Evolutionary conservation across 2,329 filamentous ascomycete species (phyloP).

Genomic region (Coleophoma eucalyptorum): DNA sequence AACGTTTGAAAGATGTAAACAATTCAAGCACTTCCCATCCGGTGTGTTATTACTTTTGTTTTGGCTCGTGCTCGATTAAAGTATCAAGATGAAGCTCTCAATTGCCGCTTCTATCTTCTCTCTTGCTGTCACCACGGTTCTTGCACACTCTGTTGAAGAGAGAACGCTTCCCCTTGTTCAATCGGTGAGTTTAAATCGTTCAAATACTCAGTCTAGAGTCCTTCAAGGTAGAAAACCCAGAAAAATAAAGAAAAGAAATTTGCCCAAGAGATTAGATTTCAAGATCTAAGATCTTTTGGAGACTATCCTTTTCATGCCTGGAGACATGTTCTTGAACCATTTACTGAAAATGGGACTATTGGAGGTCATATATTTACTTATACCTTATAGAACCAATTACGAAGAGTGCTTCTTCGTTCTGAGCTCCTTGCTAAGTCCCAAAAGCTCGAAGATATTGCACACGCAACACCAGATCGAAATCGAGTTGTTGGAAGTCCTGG

Average conservation of each 20-base stretch:
- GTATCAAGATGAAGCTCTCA: background rate
- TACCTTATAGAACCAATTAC: constrained; percentile 1
- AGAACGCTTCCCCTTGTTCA: background rate
- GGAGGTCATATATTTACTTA: background rate
- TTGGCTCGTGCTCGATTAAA: background rate
- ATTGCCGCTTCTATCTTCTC: background rate
- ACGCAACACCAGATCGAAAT: constrained; percentile 33
- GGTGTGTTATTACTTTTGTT: background rate
- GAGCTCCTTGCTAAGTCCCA: constrained; percentile 37
- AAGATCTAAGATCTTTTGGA: too few species aligned
- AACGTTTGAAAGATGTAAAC: background rate
- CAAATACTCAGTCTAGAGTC: too few species aligned
- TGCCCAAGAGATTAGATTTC: too few species aligned
- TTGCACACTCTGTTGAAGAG: background rate
- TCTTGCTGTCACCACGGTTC: background rate
- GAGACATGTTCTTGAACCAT: too few species aligned
- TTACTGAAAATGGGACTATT: too few species aligned
- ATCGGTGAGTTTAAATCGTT: background rate
- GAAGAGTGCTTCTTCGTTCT: background rate
- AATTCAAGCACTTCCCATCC: background rate
- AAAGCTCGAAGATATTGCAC: constrained; percentile 40
- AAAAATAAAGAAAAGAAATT: too few species aligned
- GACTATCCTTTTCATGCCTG: too few species aligned
- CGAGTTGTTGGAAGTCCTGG: constrained; percentile 40
- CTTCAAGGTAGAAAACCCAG: too few species aligned